Base-by-base conservation (phyloP, 208 protist genomes). In the Strigomonas oncopelti region DNA sequence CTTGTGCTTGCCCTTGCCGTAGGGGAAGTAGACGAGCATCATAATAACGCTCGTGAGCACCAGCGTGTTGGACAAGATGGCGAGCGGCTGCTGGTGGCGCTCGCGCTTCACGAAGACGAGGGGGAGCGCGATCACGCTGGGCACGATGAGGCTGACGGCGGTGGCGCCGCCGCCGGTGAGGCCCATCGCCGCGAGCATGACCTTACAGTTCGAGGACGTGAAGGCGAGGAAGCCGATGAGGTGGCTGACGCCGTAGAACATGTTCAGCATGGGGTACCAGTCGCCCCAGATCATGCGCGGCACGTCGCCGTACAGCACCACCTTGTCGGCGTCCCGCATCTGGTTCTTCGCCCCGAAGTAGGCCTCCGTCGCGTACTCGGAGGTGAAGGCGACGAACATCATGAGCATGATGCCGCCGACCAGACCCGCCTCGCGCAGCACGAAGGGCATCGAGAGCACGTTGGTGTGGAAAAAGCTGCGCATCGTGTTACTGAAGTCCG, bases 341-440 rank as follows among this genome's bases (percentile, higher is more conserved):
- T 85, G 82, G 34, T 88, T 80, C 70, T 88, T 88, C 14, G 78
- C 78, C 0, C 63, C 75, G 53, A 88, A 85, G 71, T 73, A 85
- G 14, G 73, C 69, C 69, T 85, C 78, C 31, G 78, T 84, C 27
- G 78, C 76, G 76, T 88, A 88, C 63, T 79, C 72, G 20, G 78
- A 85, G 27, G 74, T 77, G 56, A 77, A 51, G 34, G 82, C 66
- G 24, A 84, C 76, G 34, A 80, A 69, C 1, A 71, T 57, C 34
- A 80, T 60, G 22, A 88, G 72, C n/a, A 83, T 14, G n/a, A 88
- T 66, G 66, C 78, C 82, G 38, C 75, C 79, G 25, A 78, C 48
- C 18, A 83, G 68, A 1, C 78, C 82, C 4, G 82, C 76, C 66
- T 81, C 68, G n/a, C 77, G 56, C 27, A 88, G 74, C 11, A 88